Evolutionary conservation across 1,284 basidiomycete species (phyloP).

Genomic region (Hortiboletus rubellus): DNA sequence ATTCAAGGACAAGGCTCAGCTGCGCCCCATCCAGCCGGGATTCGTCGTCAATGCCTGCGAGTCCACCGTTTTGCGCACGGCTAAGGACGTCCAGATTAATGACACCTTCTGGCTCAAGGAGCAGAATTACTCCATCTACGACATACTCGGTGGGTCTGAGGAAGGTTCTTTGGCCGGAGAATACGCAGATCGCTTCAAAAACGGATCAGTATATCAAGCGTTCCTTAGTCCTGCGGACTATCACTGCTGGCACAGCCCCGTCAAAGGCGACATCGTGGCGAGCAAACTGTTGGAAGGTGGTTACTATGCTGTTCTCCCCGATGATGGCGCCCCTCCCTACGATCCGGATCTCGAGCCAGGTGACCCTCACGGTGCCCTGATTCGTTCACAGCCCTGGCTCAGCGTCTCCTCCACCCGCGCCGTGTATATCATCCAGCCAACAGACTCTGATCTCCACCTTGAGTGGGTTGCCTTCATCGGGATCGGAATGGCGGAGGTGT

Average conservation of each 20-base stretch:
- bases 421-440: constrained; percentile 49
- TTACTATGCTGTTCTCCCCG: constrained; percentile 44
- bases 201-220: constrained; percentile 55
- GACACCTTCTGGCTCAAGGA: constrained; percentile 8
- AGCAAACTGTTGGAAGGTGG: constrained; percentile 30
- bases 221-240: constrained; percentile 51
- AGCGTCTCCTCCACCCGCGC: constrained; percentile 41
- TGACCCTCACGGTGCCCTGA: constrained; percentile 5
- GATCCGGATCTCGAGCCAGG: no score
- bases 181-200: constrained; percentile 6
- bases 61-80: neutral
- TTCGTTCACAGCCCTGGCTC: constrained; percentile 6
- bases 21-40: no score
- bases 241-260: constrained; percentile 57
- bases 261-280: constrained; percentile 44
- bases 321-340: constrained; percentile 4
- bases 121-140: neutral
- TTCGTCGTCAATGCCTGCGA: neutral
- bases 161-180: no score
- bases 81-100: neutral
- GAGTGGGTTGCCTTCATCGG: neutral
- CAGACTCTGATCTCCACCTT: neutral
- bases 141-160: neutral
- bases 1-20: no score
- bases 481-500: constrained; percentile 3